Evolutionary conservation across 2,329 filamentous ascomycete species (phyloP).

Genomic region (Aspergillus fructus): DNA sequence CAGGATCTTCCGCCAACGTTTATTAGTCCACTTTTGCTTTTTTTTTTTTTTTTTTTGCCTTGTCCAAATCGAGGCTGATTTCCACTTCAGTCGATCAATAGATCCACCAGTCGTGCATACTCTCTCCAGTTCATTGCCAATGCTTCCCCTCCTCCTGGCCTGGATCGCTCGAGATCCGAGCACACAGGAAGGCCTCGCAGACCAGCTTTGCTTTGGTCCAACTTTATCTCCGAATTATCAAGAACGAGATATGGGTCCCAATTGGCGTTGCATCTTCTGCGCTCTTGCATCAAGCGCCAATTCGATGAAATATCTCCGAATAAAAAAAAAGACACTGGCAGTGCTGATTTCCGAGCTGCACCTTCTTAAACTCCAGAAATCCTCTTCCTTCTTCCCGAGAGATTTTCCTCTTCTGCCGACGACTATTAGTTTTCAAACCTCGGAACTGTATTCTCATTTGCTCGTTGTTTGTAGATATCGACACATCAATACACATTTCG

Average conservation of each 20-base stretch:
- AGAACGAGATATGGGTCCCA: slow-evolving; percentile 17
- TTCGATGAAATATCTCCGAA: slow-evolving; percentile 11
- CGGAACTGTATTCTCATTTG: slow-evolving; percentile 3
- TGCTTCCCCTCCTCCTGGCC: slow-evolving; percentile 8
- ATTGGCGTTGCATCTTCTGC: slow-evolving; percentile 15
- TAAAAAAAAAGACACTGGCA: slow-evolving; percentile 21
- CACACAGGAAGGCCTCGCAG: slow-evolving; percentile 12
- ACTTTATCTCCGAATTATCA: slow-evolving; percentile 25
- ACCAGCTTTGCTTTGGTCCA: slow-evolving; percentile 19
- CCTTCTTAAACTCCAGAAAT: slow-evolving; percentile 19
- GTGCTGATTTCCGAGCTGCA: slow-evolving; percentile 13
- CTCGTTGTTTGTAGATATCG: slow-evolving; percentile 17
- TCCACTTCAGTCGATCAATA: slow-evolving; percentile 10
- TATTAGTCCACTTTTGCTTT: slow-evolving; percentile 8
- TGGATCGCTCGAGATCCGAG: slow-evolving; percentile 14
- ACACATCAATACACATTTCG: slow-evolving; percentile 1
- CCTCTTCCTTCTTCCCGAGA: slow-evolving; percentile 6
- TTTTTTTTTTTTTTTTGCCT: neutral
- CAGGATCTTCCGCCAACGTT: slow-evolving; percentile 18
- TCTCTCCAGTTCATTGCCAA: slow-evolving; percentile 5
- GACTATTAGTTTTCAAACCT: neutral
- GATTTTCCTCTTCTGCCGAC: slow-evolving; percentile 4
- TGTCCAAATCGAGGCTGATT: slow-evolving; percentile 4
- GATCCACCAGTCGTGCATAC: slow-evolving; percentile 20
- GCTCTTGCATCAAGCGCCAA: slow-evolving; percentile 5